phyloP scores from a whole-genome alignment of 192 early-diverging fungal species.

The Gaertneriomyces semiglobifer region DNA sequence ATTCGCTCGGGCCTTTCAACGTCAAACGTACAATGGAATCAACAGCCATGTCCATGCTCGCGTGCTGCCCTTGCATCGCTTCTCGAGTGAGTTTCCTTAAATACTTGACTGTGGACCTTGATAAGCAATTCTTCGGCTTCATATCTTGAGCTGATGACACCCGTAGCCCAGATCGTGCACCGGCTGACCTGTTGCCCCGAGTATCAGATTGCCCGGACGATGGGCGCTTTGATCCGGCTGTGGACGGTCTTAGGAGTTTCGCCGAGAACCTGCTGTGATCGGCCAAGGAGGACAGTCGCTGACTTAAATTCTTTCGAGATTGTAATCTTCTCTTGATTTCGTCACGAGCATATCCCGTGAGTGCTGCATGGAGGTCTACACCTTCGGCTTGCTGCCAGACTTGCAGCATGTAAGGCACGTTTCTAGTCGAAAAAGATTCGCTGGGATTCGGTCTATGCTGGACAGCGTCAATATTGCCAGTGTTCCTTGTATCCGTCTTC shows the following conservation, averaged over 20 bases:
- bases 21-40: slow-evolving; percentile 24
- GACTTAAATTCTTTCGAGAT: background rate
- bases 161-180: too few relatives aligned
- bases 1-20: slow-evolving; percentile 29
- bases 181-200: too few relatives aligned
- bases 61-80: background rate
- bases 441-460: background rate
- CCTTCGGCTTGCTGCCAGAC: slow-evolving; percentile 45
- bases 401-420: slow-evolving; percentile 52
- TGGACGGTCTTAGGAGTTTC: too few relatives aligned
- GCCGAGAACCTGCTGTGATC: too few relatives aligned
- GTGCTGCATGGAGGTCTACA: slow-evolving; percentile 22
- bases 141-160: too few relatives aligned
- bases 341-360: slow-evolving; percentile 14
- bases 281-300: background rate
- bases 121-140: slow-evolving; percentile 15
- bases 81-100: slow-evolving; percentile 40
- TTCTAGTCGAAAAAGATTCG: slow-evolving; percentile 23
- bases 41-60: slow-evolving; percentile 10
- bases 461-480: slow-evolving; percentile 1
- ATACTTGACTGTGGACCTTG: slow-evolving; percentile 33
- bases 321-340: slow-evolving; percentile 1
- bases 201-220: too few relatives aligned
- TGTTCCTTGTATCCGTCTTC: background rate
- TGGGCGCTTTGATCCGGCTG: too few relatives aligned